Conservation (phyloP, 2,329 filamentous ascomycete genomes). For the Colletotrichum sp. region DNA sequence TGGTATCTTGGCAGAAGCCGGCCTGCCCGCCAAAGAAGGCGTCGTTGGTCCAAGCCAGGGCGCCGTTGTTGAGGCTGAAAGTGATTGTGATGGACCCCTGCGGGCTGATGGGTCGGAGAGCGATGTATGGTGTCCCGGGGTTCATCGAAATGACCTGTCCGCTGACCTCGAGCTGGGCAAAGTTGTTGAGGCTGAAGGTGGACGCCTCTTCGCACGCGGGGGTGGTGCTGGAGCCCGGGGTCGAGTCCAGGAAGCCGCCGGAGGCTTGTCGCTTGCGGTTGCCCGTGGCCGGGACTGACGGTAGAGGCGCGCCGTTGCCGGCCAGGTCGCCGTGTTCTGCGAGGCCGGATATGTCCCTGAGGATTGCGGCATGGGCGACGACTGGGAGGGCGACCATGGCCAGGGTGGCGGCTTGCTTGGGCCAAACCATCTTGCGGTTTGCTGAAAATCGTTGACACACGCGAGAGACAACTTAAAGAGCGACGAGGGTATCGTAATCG, state of each 20-base stretch:
- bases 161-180: conserved; percentile 2
- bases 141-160: background rate
- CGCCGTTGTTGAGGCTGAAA: conserved; percentile 7
- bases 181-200: background rate
- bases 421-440: background rate
- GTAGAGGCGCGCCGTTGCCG: background rate
- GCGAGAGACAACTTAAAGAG: background rate
- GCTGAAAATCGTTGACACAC: background rate
- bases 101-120: background rate
- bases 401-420: background rate
- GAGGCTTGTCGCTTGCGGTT: background rate
- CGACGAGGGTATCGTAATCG: background rate
- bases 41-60: conserved; percentile 1
- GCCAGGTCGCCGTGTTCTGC: background rate
- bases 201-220: background rate
- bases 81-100: background rate
- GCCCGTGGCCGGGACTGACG: background rate
- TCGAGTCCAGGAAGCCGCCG: background rate
- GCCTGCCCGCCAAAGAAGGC: conserved; percentile 12
- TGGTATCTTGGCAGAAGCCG: conserved; percentile 14
- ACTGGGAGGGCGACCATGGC: background rate
- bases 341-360: background rate
- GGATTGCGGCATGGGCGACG: background rate
- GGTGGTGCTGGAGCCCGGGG: background rate
- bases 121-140: conserved; percentile 7